A percentile compares a stretch with the other conserved stretches of the same genome.
phyloP scores from a whole-genome alignment of 2,329 filamentous ascomycete species.

The Colletotrichum caudatum region DNA sequence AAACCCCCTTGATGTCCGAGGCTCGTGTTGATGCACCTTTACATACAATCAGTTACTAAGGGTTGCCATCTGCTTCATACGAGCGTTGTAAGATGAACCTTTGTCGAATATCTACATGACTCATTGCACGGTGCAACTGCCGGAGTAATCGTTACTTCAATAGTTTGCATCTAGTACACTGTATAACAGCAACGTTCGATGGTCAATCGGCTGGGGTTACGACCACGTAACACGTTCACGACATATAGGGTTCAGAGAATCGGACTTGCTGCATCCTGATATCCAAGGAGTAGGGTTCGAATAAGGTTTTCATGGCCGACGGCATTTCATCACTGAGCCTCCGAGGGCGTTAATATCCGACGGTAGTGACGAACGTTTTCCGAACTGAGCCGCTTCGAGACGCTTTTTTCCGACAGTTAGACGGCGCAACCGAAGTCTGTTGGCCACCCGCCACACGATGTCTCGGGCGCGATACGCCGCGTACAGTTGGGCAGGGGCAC shows the following conservation, averaged over 20 bases:
- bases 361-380: not conserved
- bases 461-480: not conserved
- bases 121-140: not conserved
- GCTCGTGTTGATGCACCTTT: not conserved
- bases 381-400: not conserved
- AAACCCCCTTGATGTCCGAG: slow-evolving; percentile 1
- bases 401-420: not conserved
- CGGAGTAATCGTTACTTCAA: not conserved
- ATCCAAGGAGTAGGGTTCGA: not conserved
- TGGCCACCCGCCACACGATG: not conserved
- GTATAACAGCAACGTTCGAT: not conserved
- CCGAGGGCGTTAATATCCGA: not conserved
- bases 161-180: too few species aligned
- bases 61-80: not conserved
- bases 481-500: not conserved
- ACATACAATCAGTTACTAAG: not conserved
- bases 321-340: not conserved
- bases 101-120: not conserved
- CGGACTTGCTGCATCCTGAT: not conserved
- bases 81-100: not conserved
- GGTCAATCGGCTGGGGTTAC: not conserved
- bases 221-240: too few species aligned
- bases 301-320: not conserved
- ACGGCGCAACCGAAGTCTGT: not conserved
- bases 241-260: not conserved